Evolutionary conservation across 2,329 filamentous ascomycete genomes (phyloP).

Genomic region (Gliomastix tumulicola): DNA sequence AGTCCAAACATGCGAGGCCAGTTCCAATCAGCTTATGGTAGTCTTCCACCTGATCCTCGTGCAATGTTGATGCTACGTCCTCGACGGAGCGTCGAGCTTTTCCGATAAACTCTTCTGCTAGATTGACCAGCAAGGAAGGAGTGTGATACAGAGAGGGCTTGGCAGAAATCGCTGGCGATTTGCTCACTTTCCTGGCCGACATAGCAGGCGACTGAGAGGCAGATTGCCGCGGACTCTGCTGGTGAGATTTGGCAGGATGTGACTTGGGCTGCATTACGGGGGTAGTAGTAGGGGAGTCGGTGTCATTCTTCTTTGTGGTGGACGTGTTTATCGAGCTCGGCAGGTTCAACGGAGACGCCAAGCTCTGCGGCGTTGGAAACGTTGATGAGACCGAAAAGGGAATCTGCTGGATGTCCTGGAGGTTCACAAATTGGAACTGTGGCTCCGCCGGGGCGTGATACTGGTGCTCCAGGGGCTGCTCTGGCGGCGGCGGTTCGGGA

Average conservation of each 20-base stretch:
- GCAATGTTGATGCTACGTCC: slow-evolving; percentile 29
- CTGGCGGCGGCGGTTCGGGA: slow-evolving; percentile 4
- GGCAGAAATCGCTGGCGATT: slow-evolving; percentile 31
- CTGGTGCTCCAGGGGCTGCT: not conserved
- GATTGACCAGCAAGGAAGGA: slow-evolving; percentile 55
- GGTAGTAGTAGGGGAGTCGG: not conserved
- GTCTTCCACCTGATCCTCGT: slow-evolving; percentile 42
- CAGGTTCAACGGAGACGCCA: too few relatives aligned
- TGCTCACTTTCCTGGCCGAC: slow-evolving; percentile 29
- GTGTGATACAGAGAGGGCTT: slow-evolving; percentile 39
- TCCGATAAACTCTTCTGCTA: slow-evolving; percentile 69
- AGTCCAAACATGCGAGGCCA: slow-evolving; percentile 65
- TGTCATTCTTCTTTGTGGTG: slow-evolving; percentile 1
- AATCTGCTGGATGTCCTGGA: slow-evolving; percentile 27
- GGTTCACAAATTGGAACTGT: slow-evolving; percentile 25
- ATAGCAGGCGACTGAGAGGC: slow-evolving; percentile 33
- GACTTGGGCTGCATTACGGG: not conserved
- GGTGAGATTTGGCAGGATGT: not conserved
- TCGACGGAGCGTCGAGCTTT: slow-evolving; percentile 54
- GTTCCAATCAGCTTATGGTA: slow-evolving; percentile 69
- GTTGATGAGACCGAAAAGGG: slow-evolving; percentile 11
- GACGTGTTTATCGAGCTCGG: slow-evolving; percentile 9
- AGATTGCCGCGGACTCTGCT: slow-evolving; percentile 26
- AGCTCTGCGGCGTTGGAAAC: too few relatives aligned
- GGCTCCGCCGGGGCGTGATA: slow-evolving; percentile 2